These are phyloP conservation scores for Trametes cubensis DNA, from an alignment of 768 basidiomycete genomes.

Conservation along the genomic window DNA sequence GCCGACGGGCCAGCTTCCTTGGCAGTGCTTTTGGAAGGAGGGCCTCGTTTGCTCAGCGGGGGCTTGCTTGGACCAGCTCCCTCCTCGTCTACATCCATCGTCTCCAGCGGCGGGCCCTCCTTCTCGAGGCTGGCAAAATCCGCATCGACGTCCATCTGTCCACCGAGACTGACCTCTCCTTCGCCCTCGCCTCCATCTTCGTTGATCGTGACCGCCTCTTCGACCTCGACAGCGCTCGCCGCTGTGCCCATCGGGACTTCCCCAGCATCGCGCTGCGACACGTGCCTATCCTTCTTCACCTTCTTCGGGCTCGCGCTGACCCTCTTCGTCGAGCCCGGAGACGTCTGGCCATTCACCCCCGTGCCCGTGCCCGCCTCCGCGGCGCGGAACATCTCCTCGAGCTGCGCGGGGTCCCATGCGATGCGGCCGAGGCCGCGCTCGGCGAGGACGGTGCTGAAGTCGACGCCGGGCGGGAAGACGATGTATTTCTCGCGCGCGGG, in stretches of 20 bases:
- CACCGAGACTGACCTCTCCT: slow-evolving; percentile 22
- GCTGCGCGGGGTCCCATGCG: slow-evolving; percentile 33
- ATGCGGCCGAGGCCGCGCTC: slow-evolving; percentile 33
- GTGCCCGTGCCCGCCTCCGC: slow-evolving; percentile 29
- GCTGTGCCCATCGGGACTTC: slow-evolving; percentile 24
- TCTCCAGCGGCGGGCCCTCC: slow-evolving; percentile 16
- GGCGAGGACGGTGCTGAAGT: slow-evolving; percentile 54
- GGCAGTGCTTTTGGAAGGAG: slow-evolving; percentile 1
- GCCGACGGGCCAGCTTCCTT: background rate
- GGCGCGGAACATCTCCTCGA: slow-evolving; percentile 35
- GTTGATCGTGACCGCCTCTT: slow-evolving; percentile 26
- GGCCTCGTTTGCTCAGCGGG: slow-evolving; percentile 9
- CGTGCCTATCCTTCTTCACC: background rate
- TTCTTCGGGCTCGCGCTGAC: slow-evolving; percentile 13
- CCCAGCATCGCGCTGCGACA: slow-evolving; percentile 19
- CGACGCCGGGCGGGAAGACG: slow-evolving; percentile 64
- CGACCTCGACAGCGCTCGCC: slow-evolving; percentile 33
- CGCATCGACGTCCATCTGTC: slow-evolving; percentile 17
- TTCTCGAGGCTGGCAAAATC: slow-evolving; percentile 19
- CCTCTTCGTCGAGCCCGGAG: slow-evolving; percentile 8
- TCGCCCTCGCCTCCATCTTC: slow-evolving; percentile 16
- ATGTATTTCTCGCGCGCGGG: slow-evolving; percentile 69
- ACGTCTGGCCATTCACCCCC: background rate
- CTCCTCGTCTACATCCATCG: slow-evolving; percentile 29
- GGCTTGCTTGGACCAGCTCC: slow-evolving; percentile 13